Base-by-base conservation (phyloP, 495 filamentous ascomycete species). In the Pyrenula massariospora region DNA sequence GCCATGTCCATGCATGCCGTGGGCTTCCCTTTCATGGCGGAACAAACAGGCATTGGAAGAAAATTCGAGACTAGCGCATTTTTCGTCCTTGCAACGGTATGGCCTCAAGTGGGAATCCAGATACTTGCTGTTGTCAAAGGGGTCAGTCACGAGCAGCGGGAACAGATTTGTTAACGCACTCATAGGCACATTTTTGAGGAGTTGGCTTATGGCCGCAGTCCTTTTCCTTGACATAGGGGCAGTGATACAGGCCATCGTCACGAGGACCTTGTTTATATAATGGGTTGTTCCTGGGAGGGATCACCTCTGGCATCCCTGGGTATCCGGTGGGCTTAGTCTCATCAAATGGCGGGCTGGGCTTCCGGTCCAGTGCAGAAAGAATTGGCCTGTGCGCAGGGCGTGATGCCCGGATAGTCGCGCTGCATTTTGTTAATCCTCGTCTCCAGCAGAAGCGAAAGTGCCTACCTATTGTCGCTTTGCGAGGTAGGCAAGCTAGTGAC, bases 101-200 rank as follows among this genome's bases (percentile, higher is more conserved):
- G 91, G 91, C 77, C 91, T 93, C 66, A 95, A 68, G 70, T 96
- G 91, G 20, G 91, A 94, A 69, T 96, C 91, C 63, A 96, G 78
- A 66, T 91, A 92, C 77, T 95, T 95, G 77, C 91, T 96, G 72
- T 60, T 12, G 58, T 57, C 57, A 54, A 66, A 62, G 70, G 70
- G 66, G 74, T 65, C 70, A 62, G 61, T 55, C 52, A 50, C 24
- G 54, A 19, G 2, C 48, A 19, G 24, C 53, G 20, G 56, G 21
- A 57, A 58, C 50, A n/a, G 57, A 57, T 52, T 36, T 31, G 15
- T 42, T 5, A 58, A 66, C 86, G 81, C 85, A 91, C 91, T 95
- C 89, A 69, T 95, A 96, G 71, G 93, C 91, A 83, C 91, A 96
- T 79, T 95, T 96, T 59, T 95, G 85, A 69, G 89, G 90, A 61